phyloP scores from a whole-genome alignment of 176 grass and related monocot species.

The Alopecurus myosuroides region DNA sequence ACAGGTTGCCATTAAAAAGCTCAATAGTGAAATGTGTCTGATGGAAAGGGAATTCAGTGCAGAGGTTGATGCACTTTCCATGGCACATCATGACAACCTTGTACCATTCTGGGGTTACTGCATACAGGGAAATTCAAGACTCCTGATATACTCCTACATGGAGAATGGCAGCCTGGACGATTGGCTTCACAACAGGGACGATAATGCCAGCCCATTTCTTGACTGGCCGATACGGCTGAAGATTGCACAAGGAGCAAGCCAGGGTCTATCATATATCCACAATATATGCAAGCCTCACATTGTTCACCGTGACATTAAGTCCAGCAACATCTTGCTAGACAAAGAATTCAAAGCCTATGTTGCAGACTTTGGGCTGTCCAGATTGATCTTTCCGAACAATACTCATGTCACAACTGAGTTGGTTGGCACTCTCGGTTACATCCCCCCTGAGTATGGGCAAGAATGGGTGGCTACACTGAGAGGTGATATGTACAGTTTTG shows the following conservation, averaged over 20 bases:
- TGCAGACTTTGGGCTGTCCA: conserved; percentile 76
- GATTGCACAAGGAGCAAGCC: conserved; percentile 51
- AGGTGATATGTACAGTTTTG: conserved; percentile 81
- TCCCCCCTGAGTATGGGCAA: conserved; percentile 72
- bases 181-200: conserved; percentile 59
- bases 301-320: conserved; percentile 71
- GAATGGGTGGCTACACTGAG: conserved; percentile 56
- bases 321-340: conserved; percentile 72
- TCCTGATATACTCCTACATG: conserved; percentile 58
- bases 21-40: conserved; percentile 34
- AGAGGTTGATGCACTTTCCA: conserved; percentile 47
- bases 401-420: conserved; percentile 81
- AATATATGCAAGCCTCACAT: conserved; percentile 58
- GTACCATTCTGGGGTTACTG: conserved; percentile 49
- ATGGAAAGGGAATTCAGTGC: conserved; percentile 47
- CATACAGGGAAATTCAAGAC: conserved; percentile 16
- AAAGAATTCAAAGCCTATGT: conserved; percentile 57
- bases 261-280: conserved; percentile 65
- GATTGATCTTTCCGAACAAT: conserved; percentile 51
- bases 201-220: conserved; percentile 20
- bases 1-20: conserved; percentile 45
- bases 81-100: conserved; percentile 50
- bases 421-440: conserved; percentile 68
- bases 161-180: conserved; percentile 78
- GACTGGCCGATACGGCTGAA: conserved; percentile 46